Evolutionary conservation across 768 basidiomycete species (phyloP), one percentile per base, ranked within the genome.

Genomic region (Collybia sp.): DNA sequence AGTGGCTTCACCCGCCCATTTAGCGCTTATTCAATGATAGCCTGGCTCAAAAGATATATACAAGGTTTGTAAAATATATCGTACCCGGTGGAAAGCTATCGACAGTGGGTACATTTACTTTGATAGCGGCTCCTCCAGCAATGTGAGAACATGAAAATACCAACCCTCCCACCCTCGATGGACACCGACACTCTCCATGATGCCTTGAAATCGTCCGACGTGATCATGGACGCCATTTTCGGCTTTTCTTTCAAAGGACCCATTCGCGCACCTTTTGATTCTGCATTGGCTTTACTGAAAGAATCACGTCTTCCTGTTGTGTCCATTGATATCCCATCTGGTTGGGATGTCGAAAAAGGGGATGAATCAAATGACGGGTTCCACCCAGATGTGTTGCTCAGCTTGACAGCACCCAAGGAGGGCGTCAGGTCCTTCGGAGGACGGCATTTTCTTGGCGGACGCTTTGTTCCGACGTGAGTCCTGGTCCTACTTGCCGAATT

Each of bases 191-290:
- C 70, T 30, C 73, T 88, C 15, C 61, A 66, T 40, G 59, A 67
- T 36, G 76, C 77, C 5, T 71, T 88, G 32, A 57, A 69, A 6
- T 70, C 75, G 25, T 79, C 81, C 3, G 89, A 96, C 62, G 82
- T 96, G 36, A 77, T 98, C 15, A 73, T 99, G 44, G 96, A 99
- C 59, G 92, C 94, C 4, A 88, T 99, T 47, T 99, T 99, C 56
- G 96, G 95, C 4, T 98, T 99, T 70, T 97, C 94, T 1, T 99
- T 98, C 79, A 75, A 86, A 48, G 86, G 88, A 0, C 94, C 96
- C 31, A 76, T 93, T 5, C 85, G 96, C 10, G 66, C 84, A 6
- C 96, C 96, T 0, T 99, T 98, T 65, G 83, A 92, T 55, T 58
- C 67, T 0, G 85, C 84, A 33, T 75, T 99, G 1, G 72, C 77